Percentiles rank a stretch among this genome's conserved stretches.
These are phyloP conservation scores for Berkeleyomyces rouxiae DNA, from an alignment of 2,329 filamentous ascomycete genomes.

Conservation along the genomic window DNA sequence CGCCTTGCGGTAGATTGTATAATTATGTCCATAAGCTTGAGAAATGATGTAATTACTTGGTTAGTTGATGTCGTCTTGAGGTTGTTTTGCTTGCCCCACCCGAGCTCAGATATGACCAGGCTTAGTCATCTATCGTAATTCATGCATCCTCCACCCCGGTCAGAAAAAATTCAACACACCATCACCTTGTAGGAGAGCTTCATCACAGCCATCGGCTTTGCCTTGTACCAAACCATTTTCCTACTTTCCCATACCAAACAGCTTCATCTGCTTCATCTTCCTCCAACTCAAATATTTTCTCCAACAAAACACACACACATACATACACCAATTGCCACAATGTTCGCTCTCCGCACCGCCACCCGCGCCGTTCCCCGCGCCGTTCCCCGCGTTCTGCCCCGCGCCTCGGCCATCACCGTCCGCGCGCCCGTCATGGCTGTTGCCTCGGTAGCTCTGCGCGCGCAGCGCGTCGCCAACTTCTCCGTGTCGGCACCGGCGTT, in stretches of 20 bases:
- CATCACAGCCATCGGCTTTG: no score
- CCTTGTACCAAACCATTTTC: no score
- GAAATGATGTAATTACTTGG: no score
- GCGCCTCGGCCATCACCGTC: conserved; percentile 5
- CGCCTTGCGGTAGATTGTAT: no score
- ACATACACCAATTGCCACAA: conserved; percentile 24
- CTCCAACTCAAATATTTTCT: not conserved
- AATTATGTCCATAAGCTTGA: no score
- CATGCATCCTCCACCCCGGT: not conserved
- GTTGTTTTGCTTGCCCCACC: not conserved
- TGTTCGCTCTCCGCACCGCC: conserved; percentile 42
- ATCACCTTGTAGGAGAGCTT: no score
- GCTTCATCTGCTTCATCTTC: not conserved
- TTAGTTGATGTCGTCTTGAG: not conserved
- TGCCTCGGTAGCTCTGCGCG: conserved; percentile 23
- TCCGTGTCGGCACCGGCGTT: conserved; percentile 28
- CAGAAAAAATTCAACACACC: not conserved
- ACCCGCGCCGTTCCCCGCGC: conserved; percentile 44
- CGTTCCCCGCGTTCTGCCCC: conserved; percentile 41
- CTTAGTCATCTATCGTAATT: not conserved
- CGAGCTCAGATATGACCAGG: not conserved
- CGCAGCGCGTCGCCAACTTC: conserved; percentile 22
- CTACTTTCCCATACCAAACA: no score
- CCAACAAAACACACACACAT: not conserved
- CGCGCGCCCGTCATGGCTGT: conserved; percentile 3